A percentile compares a stretch with the other conserved stretches of the same genome.
Evolutionary conservation across 768 basidiomycete species (phyloP).

Genomic region (Boletus reticuloceps): DNA sequence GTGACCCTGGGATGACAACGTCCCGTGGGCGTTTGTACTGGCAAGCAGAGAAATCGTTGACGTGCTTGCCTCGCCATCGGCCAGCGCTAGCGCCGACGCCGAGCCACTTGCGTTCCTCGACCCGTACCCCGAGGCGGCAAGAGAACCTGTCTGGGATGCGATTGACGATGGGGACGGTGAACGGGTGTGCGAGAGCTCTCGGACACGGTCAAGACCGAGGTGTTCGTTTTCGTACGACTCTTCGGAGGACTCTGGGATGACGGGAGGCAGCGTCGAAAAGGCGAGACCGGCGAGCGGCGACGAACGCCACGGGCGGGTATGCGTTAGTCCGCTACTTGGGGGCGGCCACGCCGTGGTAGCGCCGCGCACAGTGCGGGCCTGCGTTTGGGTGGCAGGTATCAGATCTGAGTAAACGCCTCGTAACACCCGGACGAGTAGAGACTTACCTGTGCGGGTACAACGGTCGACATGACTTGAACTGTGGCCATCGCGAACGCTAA

Average conservation of each 20-base stretch:
- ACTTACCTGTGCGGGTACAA: conserved; percentile 14
- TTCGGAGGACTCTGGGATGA: conserved; percentile 21
- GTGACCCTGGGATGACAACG: conserved; percentile 22
- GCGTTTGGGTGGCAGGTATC: not conserved
- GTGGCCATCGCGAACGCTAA: conserved; percentile 6
- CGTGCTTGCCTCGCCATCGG: conserved; percentile 18
- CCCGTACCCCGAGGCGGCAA: conserved; percentile 13
- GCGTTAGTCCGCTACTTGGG: conserved; percentile 1
- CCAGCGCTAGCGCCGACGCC: conserved; percentile 1
- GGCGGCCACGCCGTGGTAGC: conserved; percentile 5
- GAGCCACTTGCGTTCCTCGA: conserved; percentile 14
- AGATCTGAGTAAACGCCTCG: not conserved
- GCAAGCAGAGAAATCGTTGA: conserved; percentile 22
- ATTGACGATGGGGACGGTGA: conserved; percentile 17
- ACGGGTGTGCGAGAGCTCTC: not conserved
- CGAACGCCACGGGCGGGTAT: conserved; percentile 30
- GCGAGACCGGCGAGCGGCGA: conserved; percentile 28
- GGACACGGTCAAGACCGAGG: not conserved
- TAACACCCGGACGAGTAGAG: not conserved
- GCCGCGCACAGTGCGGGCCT: conserved; percentile 22
- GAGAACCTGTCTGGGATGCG: conserved; percentile 12
- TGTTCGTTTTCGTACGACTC: conserved; percentile 13
- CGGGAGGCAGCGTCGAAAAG: conserved; percentile 25
- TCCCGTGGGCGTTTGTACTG: conserved; percentile 5
- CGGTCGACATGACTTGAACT: not conserved